Base-by-base conservation (phyloP, 1,284 basidiomycete species). In the Ceratobasidium theobromae region DNA sequence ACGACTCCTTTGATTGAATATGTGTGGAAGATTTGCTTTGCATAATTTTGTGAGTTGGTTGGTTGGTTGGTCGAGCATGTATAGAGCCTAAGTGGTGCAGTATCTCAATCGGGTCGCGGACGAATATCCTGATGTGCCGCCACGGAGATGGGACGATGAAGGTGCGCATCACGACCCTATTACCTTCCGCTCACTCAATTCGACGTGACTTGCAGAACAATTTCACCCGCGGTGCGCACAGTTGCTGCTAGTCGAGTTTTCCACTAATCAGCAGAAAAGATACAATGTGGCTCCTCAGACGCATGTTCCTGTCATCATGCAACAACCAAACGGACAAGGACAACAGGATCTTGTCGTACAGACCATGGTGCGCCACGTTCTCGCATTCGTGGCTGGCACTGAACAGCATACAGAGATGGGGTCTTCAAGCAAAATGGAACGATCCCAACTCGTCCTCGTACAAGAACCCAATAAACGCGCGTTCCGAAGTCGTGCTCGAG, bases 321-420 rank as follows among this genome's bases (percentile, higher is more conserved):
- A 71, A 11, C 66, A 62, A 40, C 75, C 76, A 1, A 76, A 77
- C 75, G 76, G 35, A 67, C 73, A 65, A 41, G 62, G 52, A 30
- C 52, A 64, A 43, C 40, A 67, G 28, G 60, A 67, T 8, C 30
- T 53, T 5, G 30, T 64, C 16, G 33, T 69, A n/a, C 54, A 69
- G 53, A 53, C 49, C 21, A 64, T 68, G 69, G 64, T 60, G 1
- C 9, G 53, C 18, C 45, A 43, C 54, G n/a, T 32, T 28, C 43
- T 25, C 9, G 33, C 35, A 18, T 8, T 46, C 16, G 14, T n/a
- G 32, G 35, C n/a, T 23, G 30, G 27, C 57, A 55, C 52, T 52
- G 74, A 85, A 11, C 73, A 89, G 70, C 86, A 89, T 32, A 84
- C 92, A 93, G 93, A 88, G 87, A 73, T 98, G 95, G 95, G 95